Conservation (phyloP, 768 basidiomycete genomes). For the Amanita subjunquillea region DNA sequence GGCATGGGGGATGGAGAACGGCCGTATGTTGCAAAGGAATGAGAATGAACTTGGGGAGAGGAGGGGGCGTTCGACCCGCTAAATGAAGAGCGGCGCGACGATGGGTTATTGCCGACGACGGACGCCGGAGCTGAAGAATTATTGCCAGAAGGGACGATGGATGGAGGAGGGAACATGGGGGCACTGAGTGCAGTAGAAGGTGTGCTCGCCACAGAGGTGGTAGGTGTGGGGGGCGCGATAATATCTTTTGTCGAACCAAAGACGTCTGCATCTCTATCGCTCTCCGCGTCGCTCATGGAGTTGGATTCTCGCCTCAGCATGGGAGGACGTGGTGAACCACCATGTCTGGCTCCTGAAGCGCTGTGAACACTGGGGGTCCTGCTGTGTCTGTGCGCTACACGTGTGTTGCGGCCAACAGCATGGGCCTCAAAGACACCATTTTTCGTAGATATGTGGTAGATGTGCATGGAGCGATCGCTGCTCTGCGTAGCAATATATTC, state of each 20-base stretch:
- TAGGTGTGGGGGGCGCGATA: conserved; percentile 45
- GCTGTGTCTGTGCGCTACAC: conserved; percentile 60
- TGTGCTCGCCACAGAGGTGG: conserved; percentile 58
- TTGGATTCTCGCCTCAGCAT: conserved; percentile 2
- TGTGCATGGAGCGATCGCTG: conserved; percentile 92
- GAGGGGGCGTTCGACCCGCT: conserved; percentile 75
- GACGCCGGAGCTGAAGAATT: conserved; percentile 5
- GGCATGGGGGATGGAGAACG: conserved; percentile 88
- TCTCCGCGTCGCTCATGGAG: conserved; percentile 48
- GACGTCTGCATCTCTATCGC: conserved; percentile 26
- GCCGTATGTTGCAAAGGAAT: conserved; percentile 43
- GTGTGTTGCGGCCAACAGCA: conserved; percentile 81
- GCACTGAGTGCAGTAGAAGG: conserved; percentile 30
- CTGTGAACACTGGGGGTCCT: conserved; percentile 50
- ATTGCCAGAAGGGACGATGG: conserved; percentile 11
- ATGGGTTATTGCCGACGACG: conserved; percentile 35
- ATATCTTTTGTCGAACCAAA: conserved; percentile 18
- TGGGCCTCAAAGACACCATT: conserved; percentile 83
- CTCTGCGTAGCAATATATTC: conserved; percentile 97
- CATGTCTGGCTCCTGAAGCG: neutral
- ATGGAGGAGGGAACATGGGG: conserved; percentile 57
- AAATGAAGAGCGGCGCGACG: conserved; percentile 59
- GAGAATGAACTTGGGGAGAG: conserved; percentile 49
- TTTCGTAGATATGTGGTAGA: conserved; percentile 75
- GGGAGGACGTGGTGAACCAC: conserved; percentile 4